phyloP scores from a whole-genome alignment of 495 filamentous ascomycete genomes.

The Annulohypoxylon bovei region DNA sequence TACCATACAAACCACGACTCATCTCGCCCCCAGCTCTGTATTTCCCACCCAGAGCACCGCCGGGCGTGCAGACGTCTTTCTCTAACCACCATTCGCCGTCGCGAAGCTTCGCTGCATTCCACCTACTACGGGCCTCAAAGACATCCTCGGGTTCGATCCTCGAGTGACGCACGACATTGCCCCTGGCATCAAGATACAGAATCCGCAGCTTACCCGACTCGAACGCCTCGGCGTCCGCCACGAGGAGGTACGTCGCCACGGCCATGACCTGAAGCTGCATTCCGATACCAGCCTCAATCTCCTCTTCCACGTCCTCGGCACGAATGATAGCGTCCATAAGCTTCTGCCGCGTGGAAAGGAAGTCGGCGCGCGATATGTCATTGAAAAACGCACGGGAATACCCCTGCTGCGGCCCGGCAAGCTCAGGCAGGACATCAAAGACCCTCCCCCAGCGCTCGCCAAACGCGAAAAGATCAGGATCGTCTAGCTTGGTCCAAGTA shows the following conservation, averaged over 20 bases:
- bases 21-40: not conserved
- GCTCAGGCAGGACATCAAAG: not conserved
- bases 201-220: not conserved
- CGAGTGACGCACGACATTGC: not conserved
- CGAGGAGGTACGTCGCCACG: not conserved
- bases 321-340: not conserved
- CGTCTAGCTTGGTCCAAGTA: not conserved
- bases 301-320: not conserved
- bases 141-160: not conserved
- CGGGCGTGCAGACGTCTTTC: not conserved
- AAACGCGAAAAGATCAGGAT: not conserved
- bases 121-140: not conserved
- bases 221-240: not conserved
- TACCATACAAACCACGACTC: not conserved
- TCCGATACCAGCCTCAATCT: not conserved
- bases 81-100: not conserved
- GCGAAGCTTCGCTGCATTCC: not conserved
- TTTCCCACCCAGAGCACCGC: not conserved
- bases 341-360: not conserved
- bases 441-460: not conserved
- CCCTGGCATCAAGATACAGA: not conserved
- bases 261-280: not conserved
- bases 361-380: not conserved
- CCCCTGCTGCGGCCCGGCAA: not conserved
- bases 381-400: not conserved